Evolutionary conservation across 257 asterid species (phyloP).

Genomic region (Petrea volubilis): DNA sequence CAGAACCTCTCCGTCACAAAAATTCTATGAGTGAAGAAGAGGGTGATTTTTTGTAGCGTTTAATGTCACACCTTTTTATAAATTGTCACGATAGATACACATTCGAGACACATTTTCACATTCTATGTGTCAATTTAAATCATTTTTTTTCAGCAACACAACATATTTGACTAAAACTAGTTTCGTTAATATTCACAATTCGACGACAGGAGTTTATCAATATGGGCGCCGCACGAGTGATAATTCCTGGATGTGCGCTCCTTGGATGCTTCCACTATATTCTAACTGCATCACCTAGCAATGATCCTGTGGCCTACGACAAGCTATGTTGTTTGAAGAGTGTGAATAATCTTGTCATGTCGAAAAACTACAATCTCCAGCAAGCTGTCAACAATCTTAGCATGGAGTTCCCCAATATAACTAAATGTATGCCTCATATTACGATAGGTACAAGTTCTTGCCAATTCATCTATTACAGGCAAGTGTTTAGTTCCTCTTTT

Average conservation of each 20-base stretch:
- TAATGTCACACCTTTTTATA: too few relatives aligned
- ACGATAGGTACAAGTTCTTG: background rate
- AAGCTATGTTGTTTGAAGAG: conserved; percentile 23
- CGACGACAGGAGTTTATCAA: conserved; percentile 9
- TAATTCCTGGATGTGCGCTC: conserved; percentile 13
- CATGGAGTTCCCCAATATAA: background rate
- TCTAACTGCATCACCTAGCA: conserved; percentile 9
- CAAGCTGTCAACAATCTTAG: background rate
- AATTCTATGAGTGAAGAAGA: too few relatives aligned
- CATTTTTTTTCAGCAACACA: too few relatives aligned
- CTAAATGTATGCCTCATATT: background rate
- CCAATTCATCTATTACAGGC: background rate
- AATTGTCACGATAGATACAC: too few relatives aligned
- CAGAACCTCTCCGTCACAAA: too few relatives aligned
- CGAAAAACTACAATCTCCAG: background rate
- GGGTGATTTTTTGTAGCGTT: too few relatives aligned
- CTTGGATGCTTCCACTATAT: conserved; percentile 23
- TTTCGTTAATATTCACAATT: too few relatives aligned
- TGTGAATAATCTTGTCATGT: background rate
- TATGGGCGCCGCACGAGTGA: conserved; percentile 25
- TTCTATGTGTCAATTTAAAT: too few relatives aligned
- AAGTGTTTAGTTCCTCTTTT: background rate
- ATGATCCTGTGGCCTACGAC: conserved; percentile 20
- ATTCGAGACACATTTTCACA: too few relatives aligned
- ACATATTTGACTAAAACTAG: too few relatives aligned